A percentile compares a stretch with the other conserved stretches of the same genome.
Conservation (phyloP, 108 stramenopile genomes). For the Cyclostephanos invisitatus region DNA sequence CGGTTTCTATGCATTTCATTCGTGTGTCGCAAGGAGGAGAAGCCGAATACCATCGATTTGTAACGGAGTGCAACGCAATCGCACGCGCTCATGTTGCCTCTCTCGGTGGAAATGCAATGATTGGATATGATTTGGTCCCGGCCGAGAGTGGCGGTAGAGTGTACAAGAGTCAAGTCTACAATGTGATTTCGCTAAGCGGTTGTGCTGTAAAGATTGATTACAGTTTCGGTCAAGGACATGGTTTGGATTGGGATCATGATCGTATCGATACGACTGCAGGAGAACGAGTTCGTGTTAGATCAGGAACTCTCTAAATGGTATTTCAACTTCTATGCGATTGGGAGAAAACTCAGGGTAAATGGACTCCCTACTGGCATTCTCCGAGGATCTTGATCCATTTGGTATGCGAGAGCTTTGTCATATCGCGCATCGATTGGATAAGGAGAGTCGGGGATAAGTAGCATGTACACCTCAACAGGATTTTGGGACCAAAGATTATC, state of each 20-base stretch:
- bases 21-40: constrained; percentile 83
- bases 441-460: too few species aligned
- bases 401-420: too few species aligned
- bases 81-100: constrained; percentile 88
- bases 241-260: constrained; percentile 18
- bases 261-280: constrained; percentile 12
- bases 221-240: constrained; percentile 12
- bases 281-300: constrained; percentile 25
- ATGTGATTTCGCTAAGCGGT: constrained; percentile 77
- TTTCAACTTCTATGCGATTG: background rate
- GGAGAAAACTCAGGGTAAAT: too few species aligned
- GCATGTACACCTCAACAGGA: too few species aligned
- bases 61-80: constrained; percentile 90
- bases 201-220: constrained; percentile 71
- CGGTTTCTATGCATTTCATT: constrained; percentile 88
- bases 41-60: constrained; percentile 82
- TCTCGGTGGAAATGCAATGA: constrained; percentile 91
- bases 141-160: constrained; percentile 88
- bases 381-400: too few species aligned
- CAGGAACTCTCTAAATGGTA: constrained; percentile 18
- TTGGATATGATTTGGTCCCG: constrained; percentile 83
- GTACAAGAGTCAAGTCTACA: constrained; percentile 89
- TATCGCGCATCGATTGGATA: too few species aligned
- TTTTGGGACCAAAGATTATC: too few species aligned
- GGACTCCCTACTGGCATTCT: too few species aligned